Evolutionary conservation across 495 filamentous ascomycete species (phyloP).

Genomic region (Podospora comata): DNA sequence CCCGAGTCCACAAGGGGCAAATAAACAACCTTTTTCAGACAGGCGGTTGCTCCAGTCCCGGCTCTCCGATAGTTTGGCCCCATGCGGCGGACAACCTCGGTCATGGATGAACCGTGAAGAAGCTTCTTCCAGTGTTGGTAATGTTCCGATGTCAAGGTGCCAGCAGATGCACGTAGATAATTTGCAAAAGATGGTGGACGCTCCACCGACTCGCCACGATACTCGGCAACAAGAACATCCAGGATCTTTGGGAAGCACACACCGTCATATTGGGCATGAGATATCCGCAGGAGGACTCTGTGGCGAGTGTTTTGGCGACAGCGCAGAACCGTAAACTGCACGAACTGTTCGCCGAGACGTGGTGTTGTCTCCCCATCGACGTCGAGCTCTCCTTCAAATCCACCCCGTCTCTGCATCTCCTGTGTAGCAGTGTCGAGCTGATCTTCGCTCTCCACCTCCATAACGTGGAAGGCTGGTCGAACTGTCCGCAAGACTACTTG

Average conservation of each 20-base stretch:
- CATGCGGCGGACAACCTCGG: conserved; percentile 26
- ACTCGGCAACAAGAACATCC: conserved; percentile 50
- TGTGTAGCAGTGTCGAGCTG: conserved; percentile 36
- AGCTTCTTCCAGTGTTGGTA: conserved; percentile 55
- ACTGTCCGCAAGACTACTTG: conserved; percentile 60
- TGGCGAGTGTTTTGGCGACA: conserved; percentile 45
- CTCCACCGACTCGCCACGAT: conserved; percentile 47
- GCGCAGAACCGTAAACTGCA: conserved; percentile 53
- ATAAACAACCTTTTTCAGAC: conserved; percentile 19
- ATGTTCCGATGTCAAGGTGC: conserved; percentile 28
- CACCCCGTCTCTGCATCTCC: not conserved
- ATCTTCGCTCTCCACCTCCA: conserved; percentile 48
- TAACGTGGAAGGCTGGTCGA: conserved; percentile 47
- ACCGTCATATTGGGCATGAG: conserved; percentile 67
- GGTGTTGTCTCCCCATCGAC: conserved; percentile 40
- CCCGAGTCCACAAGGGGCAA: conserved; percentile 21
- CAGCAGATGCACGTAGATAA: conserved; percentile 53
- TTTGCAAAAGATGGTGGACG: conserved; percentile 50
- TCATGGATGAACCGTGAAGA: conserved; percentile 49
- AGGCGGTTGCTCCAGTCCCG: not conserved
- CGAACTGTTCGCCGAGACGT: conserved; percentile 52
- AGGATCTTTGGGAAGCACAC: conserved; percentile 59
- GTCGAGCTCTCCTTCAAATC: not conserved
- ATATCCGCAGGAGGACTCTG: conserved; percentile 58
- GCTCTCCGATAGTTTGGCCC: conserved; percentile 14